phyloP scores from a whole-genome alignment of 345 rosid genomes.

The Gossypium anomalum region DNA sequence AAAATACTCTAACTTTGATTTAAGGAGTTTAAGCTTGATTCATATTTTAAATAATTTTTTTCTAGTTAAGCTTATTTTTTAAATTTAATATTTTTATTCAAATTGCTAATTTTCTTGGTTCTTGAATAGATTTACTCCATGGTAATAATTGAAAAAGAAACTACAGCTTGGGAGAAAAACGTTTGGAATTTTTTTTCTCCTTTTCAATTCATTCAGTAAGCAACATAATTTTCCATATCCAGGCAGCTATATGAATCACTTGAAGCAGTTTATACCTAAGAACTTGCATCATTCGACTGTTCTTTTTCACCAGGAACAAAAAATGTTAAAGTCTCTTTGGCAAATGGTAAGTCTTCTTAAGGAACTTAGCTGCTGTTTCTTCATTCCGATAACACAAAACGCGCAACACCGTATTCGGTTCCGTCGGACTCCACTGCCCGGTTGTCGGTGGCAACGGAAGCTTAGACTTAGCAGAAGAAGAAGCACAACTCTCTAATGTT shows the following conservation, averaged over 20 bases:
- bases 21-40: accelerated
- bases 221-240: not conserved
- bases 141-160: too few species aligned
- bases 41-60: too few species aligned
- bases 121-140: too few species aligned
- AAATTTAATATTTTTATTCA: too few species aligned
- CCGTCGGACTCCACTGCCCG: constrained; percentile 81
- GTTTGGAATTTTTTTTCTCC: too few species aligned
- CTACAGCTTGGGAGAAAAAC: too few species aligned
- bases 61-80: too few species aligned
- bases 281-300: not conserved
- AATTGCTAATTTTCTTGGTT: too few species aligned
- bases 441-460: constrained; percentile 84
- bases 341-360: constrained; percentile 81
- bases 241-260: too few species aligned
- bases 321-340: constrained; percentile 56
- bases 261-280: too few species aligned
- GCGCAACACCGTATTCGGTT: constrained; percentile 79
- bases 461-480: constrained; percentile 64
- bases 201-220: not conserved
- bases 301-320: not conserved
- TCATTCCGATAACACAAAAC: constrained; percentile 81
- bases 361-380: constrained; percentile 71
- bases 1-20: too few species aligned
- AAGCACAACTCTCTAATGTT: constrained; percentile 52